Conservation (phyloP, 768 basidiomycete genomes). For the Lactarius psammicola region DNA sequence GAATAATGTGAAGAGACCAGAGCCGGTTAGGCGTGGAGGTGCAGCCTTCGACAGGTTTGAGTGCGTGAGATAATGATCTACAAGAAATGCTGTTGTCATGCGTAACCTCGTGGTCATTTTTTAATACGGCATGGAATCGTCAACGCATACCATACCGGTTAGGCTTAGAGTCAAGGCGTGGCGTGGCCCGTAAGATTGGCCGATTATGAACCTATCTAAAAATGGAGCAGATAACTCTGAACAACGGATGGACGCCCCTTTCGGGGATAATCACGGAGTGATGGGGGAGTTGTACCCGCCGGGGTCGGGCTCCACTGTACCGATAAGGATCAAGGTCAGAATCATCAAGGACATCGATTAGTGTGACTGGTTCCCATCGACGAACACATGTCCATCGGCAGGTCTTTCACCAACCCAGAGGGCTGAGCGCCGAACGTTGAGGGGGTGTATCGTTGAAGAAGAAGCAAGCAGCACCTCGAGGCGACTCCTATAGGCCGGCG, state of each 20-base stretch:
- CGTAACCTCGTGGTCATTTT: slow-evolving; percentile 17
- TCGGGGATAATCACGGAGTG: slow-evolving; percentile 15
- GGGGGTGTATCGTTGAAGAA: slow-evolving; percentile 1
- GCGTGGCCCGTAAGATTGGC: slow-evolving; percentile 1
- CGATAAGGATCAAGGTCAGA: slow-evolving; percentile 26
- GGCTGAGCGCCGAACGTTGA: slow-evolving; percentile 5
- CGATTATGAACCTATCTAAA: slow-evolving; percentile 9
- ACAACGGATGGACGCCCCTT: not conserved
- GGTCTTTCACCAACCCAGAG: not conserved
- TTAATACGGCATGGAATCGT: slow-evolving; percentile 1
- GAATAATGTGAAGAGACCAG: slow-evolving; percentile 19
- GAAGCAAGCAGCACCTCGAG: slow-evolving; percentile 18
- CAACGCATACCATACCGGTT: slow-evolving; percentile 10
- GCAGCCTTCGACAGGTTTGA: not conserved
- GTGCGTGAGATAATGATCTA: slow-evolving; percentile 14
- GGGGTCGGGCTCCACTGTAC: slow-evolving; percentile 4
- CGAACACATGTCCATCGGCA: not conserved
- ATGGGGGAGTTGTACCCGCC: slow-evolving; percentile 7
- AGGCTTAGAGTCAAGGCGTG: not conserved
- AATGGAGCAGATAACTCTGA: slow-evolving; percentile 6
- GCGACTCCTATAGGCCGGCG: slow-evolving; percentile 15
- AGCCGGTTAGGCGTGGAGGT: slow-evolving; percentile 8
- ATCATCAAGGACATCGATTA: slow-evolving; percentile 16
- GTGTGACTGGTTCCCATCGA: slow-evolving; percentile 4
- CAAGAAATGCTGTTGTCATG: slow-evolving; percentile 26